Base-by-base conservation (phyloP, 179 eudicot species). In the Nepenthes alata region DNA sequence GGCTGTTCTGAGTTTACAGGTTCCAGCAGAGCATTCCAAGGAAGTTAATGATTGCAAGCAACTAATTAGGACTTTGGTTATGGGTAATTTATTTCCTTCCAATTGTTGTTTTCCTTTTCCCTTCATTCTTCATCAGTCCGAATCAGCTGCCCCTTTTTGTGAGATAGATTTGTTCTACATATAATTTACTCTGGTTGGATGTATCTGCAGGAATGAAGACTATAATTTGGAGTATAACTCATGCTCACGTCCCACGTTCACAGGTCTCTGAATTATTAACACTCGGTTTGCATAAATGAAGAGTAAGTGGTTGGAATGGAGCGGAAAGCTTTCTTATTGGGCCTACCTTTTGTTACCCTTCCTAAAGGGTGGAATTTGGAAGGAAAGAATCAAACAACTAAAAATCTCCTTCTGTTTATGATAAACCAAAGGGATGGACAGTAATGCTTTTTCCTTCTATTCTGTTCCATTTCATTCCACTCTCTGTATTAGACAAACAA, bases 171-270 rank as follows among this genome's bases (percentile, higher is more conserved):
- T 11, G 37, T 0, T 35, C 6, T 25, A n/a, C 63, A 37, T 37
- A 2, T 15, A 11, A 50, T 0, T 11, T n/a, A 37, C 35, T 13
- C 10, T 45, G 11, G 53, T 12, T 47, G 63, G 37, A 15, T 50
- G 47, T 70, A n/a, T 45, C 54, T 67, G 64, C 84, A 90, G 97
- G 98, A 74, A 93, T 93, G 98, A 93, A 93, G 81, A 93, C 98
- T 56, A 93, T 93, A 52, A 83, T 93, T 62, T 93, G 98, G 98
- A 93, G 97, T 64, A 87, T 93, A 70, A 93, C 97, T 57, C 93
- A 93, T 80, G 89, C 88, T 59, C 95, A 93, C 77, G 69, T 84
- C 65, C 96, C 97, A 4, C 88, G 88, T 58, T 72, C 90, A 47
- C 98, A 87, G 97, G 97, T 76, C 13, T 64, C 53, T 65, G 44